Evolutionary conservation across 805 yeast species (phyloP).

Genomic region (Cyberlindnera meyerae): DNA sequence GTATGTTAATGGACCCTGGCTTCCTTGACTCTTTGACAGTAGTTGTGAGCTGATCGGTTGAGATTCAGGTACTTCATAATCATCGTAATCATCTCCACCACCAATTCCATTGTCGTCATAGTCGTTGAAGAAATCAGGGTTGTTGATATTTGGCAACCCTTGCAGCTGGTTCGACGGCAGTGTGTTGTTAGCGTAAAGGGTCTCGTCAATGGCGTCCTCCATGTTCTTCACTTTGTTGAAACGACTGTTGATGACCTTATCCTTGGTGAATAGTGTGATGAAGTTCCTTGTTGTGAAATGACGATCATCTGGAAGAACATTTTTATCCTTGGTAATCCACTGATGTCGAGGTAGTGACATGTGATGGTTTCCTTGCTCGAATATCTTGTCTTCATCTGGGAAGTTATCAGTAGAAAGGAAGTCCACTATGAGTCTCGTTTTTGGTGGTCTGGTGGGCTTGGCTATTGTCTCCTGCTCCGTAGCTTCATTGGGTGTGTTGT

Average conservation of each 20-base stretch:
- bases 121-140: slow-evolving; percentile 36
- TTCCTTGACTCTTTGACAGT: slow-evolving; percentile 20
- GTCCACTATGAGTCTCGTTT: slow-evolving; percentile 38
- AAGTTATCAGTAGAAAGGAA: slow-evolving; percentile 36
- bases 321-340: slow-evolving; percentile 37
- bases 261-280: slow-evolving; percentile 64
- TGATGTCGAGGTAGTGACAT: slow-evolving; percentile 38
- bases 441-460: slow-evolving; percentile 26
- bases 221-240: slow-evolving; percentile 22
- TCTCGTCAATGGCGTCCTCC: slow-evolving; percentile 49
- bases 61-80: slow-evolving; percentile 19
- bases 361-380: slow-evolving; percentile 32
- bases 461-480: no score
- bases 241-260: slow-evolving; percentile 40
- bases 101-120: slow-evolving; percentile 31
- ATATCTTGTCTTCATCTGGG: slow-evolving; percentile 35
- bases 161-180: slow-evolving; percentile 24
- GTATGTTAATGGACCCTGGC: slow-evolving; percentile 42
- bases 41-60: slow-evolving; percentile 21
- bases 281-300: slow-evolving; percentile 68
- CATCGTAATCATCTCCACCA: slow-evolving; percentile 31
- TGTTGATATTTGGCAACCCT: slow-evolving; percentile 22
- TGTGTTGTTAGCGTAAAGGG: slow-evolving; percentile 62
- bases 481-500: no score
- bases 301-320: slow-evolving; percentile 67